Percentiles rank a stretch among this genome's conserved stretches.
phyloP scores from a whole-genome alignment of 2,329 filamentous ascomycete genomes.

The Madurella mycetomatis region DNA sequence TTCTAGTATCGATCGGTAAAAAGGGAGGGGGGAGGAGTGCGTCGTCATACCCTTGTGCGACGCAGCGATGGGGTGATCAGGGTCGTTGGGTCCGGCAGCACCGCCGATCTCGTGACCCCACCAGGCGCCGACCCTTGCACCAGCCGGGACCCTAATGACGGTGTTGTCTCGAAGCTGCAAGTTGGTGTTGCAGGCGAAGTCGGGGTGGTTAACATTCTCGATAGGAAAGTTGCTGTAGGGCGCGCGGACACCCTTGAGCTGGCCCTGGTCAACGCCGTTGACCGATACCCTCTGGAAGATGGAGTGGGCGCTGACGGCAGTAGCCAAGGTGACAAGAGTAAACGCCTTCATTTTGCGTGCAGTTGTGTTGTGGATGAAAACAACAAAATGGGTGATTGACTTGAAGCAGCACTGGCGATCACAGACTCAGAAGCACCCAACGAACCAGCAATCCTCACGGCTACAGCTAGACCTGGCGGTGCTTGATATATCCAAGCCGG shows the following conservation, averaged over 20 bases:
- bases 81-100: conserved; percentile 34
- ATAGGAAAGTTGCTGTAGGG: conserved; percentile 44
- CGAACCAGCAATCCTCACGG: not conserved
- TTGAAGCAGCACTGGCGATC: no score
- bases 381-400: no score
- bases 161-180: conserved; percentile 24
- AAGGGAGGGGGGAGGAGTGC: not conserved
- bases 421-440: not conserved
- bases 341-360: conserved; percentile 22
- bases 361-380: not conserved
- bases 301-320: conserved; percentile 23
- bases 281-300: conserved; percentile 40
- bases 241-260: conserved; percentile 46
- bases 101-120: conserved; percentile 44
- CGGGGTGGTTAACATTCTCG: conserved; percentile 23
- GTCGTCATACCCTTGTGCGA: conserved; percentile 36
- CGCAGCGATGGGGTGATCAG: conserved; percentile 39
- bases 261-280: conserved; percentile 45
- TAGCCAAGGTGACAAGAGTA: conserved; percentile 21
- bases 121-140: conserved; percentile 38
- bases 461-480: not conserved
- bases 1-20: no score
- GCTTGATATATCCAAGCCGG: not conserved
- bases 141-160: conserved; percentile 30
- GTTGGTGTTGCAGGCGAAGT: conserved; percentile 27